phyloP scores from a whole-genome alignment of 2,329 filamentous ascomycete species.

The Fusarium annulatum region DNA sequence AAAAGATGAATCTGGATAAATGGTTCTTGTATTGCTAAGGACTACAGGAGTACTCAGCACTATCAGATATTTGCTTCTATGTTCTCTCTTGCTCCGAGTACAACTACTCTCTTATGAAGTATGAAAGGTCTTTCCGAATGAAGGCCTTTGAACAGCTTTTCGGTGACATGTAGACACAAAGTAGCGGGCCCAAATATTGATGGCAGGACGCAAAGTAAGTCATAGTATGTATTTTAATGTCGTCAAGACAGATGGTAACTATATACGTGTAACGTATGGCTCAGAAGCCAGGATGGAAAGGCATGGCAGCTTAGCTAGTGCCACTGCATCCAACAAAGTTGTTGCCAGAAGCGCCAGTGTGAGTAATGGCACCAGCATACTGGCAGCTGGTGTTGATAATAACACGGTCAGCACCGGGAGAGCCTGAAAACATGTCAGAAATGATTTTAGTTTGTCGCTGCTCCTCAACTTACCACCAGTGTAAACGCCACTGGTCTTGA shows the following conservation, averaged over 20 bases:
- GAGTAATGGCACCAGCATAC: conserved; percentile 74
- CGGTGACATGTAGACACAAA: rapidly evolving
- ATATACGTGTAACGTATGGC: background rate
- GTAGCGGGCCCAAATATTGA: rapidly evolving
- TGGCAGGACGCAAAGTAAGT: background rate
- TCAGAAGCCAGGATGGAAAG: rapidly evolving
- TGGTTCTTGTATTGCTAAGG: conserved; percentile 55
- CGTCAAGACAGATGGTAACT: background rate
- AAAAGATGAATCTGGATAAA: conserved; percentile 70
- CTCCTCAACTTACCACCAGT: conserved; percentile 45
- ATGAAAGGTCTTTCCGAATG: too few species aligned
- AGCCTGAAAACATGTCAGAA: conserved; percentile 35
- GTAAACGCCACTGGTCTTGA: conserved; percentile 49
- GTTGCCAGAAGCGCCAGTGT: conserved; percentile 75
- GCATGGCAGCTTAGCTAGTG: conserved; percentile 9
- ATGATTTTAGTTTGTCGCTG: rapidly evolving
- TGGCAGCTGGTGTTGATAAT: conserved; percentile 68
- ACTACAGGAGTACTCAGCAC: rapidly evolving
- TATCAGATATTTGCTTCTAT: too few species aligned
- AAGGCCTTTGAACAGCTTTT: background rate
- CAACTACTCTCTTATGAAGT: too few species aligned
- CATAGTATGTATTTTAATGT: background rate
- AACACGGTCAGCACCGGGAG: conserved; percentile 74
- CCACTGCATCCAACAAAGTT: conserved; percentile 72
- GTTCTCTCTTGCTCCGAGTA: background rate